Percentiles rank a stretch among this genome's conserved stretches.
Conservation (phyloP, 805 yeast genomes). For the Pichia insulana region DNA sequence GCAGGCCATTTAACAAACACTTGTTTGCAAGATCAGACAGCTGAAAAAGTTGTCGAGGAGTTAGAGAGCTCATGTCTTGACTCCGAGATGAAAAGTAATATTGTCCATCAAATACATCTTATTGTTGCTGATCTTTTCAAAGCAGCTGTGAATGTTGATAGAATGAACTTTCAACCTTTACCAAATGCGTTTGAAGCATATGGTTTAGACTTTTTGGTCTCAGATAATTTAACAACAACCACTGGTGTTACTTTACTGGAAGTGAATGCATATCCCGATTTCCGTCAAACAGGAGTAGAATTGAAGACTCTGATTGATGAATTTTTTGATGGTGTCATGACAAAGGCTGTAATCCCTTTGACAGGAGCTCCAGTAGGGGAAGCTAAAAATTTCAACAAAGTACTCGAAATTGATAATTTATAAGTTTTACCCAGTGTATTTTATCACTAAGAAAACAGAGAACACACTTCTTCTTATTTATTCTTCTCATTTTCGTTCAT, state of each 20-base stretch:
- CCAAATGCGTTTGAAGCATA: constrained; percentile 76
- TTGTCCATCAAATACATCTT: constrained; percentile 48
- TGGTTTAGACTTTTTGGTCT: constrained; percentile 84
- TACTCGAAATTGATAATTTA: constrained; percentile 7
- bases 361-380: constrained; percentile 3
- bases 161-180: constrained; percentile 76
- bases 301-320: constrained; percentile 58
- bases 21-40: constrained; percentile 56
- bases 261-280: constrained; percentile 92
- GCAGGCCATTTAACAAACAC: constrained; percentile 88
- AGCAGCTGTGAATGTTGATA: constrained; percentile 77
- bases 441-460: no score
- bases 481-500: constrained; percentile 47
- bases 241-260: constrained; percentile 55
- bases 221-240: constrained; percentile 30
- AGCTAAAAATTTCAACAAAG: constrained; percentile 8
- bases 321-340: constrained; percentile 51
- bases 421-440: neutral
- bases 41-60: constrained; percentile 40
- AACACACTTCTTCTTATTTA: neutral
- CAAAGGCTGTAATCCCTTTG: constrained; percentile 17
- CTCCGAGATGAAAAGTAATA: constrained; percentile 27
- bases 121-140: constrained; percentile 62
- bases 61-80: constrained; percentile 44
- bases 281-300: constrained; percentile 85